A percentile compares a stretch with the other conserved stretches of the same genome.
phyloP scores from a whole-genome alignment of 805 yeast genomes.

The Nakazawaea wyomingensis region DNA sequence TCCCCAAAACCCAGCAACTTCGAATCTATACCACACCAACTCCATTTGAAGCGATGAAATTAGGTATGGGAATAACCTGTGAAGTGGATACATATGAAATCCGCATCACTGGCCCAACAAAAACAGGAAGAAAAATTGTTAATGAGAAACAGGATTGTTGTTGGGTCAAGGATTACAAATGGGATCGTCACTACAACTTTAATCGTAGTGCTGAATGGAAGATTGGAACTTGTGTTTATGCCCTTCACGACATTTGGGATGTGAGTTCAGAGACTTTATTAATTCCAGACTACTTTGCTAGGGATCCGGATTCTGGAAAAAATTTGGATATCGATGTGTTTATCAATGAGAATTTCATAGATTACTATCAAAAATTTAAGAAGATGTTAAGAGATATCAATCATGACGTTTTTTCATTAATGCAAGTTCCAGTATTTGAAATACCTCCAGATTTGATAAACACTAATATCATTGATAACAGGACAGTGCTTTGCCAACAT shows the following conservation, averaged over 20 bases:
- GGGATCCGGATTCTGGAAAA: conserved; percentile 32
- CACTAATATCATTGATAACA: conserved; percentile 49
- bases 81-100: conserved; percentile 68
- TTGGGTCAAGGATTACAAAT: conserved; percentile 56
- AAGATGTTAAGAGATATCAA: conserved; percentile 41
- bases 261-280: conserved; percentile 32
- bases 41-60: conserved; percentile 60
- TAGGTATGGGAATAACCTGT: conserved; percentile 75
- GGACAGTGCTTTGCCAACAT: conserved; percentile 79
- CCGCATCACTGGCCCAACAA: conserved; percentile 71
- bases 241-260: conserved; percentile 76
- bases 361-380: conserved; percentile 51
- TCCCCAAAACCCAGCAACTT: conserved; percentile 62
- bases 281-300: conserved; percentile 46
- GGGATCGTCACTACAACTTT: conserved; percentile 71
- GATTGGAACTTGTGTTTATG: conserved; percentile 76
- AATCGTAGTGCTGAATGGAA: conserved; percentile 58
- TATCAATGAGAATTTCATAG: conserved; percentile 58
- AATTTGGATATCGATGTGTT: conserved; percentile 48
- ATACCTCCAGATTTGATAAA: conserved; percentile 62
- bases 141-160: conserved; percentile 65
- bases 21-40: conserved; percentile 82
- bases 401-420: conserved; percentile 45
- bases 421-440: conserved; percentile 81
- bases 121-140: conserved; percentile 47